Conservation (phyloP, 768 basidiomycete genomes). For the Lactifluus piperatus region DNA sequence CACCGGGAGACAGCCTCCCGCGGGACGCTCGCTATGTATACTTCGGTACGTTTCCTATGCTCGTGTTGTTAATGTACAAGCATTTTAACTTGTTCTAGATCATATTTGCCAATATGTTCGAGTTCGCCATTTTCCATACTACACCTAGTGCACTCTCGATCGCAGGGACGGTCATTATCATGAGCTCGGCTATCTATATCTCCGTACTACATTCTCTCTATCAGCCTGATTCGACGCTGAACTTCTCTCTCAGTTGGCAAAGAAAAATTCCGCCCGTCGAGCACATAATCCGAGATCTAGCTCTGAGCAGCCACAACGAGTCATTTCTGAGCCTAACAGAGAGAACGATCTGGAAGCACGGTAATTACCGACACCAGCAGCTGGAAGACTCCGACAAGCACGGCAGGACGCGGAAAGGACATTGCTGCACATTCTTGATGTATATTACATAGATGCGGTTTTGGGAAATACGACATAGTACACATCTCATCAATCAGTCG, state of each 20-base stretch:
- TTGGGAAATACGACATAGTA: too few relatives aligned
- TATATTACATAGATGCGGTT: neutral
- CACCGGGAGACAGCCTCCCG: constrained; percentile 58
- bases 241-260: neutral
- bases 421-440: neutral
- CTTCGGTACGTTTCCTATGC: constrained; percentile 31
- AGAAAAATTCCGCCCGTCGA: constrained; percentile 2
- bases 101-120: constrained; percentile 58
- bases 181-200: constrained; percentile 53
- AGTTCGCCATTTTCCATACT: constrained; percentile 55
- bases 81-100: constrained; percentile 32
- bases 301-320: neutral
- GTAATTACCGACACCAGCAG: neutral
- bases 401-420: too few relatives aligned
- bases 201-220: constrained; percentile 37
- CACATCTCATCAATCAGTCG: too few relatives aligned
- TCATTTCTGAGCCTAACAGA: neutral
- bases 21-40: constrained; percentile 54
- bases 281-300: neutral
- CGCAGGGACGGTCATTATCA: constrained; percentile 56
- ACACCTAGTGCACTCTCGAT: constrained; percentile 50
- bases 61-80: constrained; percentile 2
- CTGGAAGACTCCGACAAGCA: neutral
- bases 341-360: neutral
- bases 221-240: neutral